phyloP scores from a whole-genome alignment of 2,329 filamentous ascomycete genomes.

The Gyromitra esculenta region DNA sequence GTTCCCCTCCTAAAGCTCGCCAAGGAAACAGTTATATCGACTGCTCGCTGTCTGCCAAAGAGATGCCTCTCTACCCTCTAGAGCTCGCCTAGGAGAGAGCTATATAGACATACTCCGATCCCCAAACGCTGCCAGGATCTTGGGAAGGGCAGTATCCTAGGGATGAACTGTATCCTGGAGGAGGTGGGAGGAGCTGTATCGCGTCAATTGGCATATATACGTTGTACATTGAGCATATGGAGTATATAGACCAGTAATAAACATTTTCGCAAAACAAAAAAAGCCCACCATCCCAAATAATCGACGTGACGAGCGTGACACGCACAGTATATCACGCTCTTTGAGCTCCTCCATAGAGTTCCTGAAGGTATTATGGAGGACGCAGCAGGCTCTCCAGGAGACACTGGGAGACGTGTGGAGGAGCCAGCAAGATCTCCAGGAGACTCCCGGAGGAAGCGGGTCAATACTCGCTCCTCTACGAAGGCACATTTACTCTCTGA shows the following conservation, averaged over 20 bases:
- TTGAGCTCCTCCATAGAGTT: not conserved
- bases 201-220: not conserved
- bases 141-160: not conserved
- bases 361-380: not conserved
- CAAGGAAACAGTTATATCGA: not conserved
- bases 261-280: not conserved
- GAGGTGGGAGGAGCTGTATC: not conserved
- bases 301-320: not conserved
- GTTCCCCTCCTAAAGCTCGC: not conserved
- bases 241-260: not conserved
- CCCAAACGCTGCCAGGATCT: not conserved
- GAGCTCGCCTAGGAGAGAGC: not conserved
- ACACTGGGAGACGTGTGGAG: not conserved
- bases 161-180: not conserved
- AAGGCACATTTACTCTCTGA: too few relatives aligned
- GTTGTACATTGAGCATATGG: not conserved
- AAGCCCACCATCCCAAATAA: not conserved
- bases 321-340: not conserved
- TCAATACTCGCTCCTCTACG: too few relatives aligned
- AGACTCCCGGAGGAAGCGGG: not conserved
- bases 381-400: not conserved
- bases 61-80: not conserved
- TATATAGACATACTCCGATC: not conserved
- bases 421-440: too few relatives aligned
- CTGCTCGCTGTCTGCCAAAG: not conserved